These are phyloP conservation scores for Suillus decipiens DNA, from an alignment of 768 basidiomycete genomes.

Conservation along the genomic window DNA sequence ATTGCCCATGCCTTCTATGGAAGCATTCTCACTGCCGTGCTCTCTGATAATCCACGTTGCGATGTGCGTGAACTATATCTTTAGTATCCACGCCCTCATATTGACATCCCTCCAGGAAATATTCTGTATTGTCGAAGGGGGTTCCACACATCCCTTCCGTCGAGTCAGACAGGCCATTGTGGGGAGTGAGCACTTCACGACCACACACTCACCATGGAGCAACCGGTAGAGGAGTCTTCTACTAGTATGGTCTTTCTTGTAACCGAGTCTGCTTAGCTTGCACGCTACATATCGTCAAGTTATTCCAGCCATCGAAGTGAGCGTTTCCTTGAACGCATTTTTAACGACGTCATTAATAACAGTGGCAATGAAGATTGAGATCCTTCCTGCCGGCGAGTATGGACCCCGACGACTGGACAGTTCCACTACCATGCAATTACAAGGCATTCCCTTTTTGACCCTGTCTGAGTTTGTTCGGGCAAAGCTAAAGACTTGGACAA, in stretches of 20 bases:
- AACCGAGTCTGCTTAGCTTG: constrained; percentile 46
- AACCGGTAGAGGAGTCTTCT: constrained; percentile 56
- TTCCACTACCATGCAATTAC: constrained; percentile 66
- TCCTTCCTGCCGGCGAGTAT: constrained; percentile 77
- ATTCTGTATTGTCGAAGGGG: constrained; percentile 79
- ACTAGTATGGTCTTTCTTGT: constrained; percentile 9
- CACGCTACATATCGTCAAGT: constrained; percentile 74
- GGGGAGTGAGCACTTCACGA: constrained; percentile 62
- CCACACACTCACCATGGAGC: constrained; percentile 81
- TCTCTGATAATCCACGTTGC: constrained; percentile 63
- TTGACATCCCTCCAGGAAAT: constrained; percentile 60
- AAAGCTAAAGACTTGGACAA: constrained; percentile 81
- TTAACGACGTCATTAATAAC: background rate
- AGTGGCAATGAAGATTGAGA: constrained; percentile 62
- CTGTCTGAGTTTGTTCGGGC: constrained; percentile 85
- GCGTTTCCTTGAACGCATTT: constrained; percentile 21
- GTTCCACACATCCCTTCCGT: constrained; percentile 73
- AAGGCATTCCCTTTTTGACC: constrained; percentile 78
- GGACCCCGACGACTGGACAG: constrained; percentile 75
- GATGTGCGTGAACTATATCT: constrained; percentile 50
- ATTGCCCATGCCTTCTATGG: constrained; percentile 86
- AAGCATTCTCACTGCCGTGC: constrained; percentile 65
- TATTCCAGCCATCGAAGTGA: constrained; percentile 77
- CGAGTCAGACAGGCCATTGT: constrained; percentile 76
- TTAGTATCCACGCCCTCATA: background rate